Base-by-base conservation (phyloP, 176 grass and related monocot species). In the Ananas comosus region DNA sequence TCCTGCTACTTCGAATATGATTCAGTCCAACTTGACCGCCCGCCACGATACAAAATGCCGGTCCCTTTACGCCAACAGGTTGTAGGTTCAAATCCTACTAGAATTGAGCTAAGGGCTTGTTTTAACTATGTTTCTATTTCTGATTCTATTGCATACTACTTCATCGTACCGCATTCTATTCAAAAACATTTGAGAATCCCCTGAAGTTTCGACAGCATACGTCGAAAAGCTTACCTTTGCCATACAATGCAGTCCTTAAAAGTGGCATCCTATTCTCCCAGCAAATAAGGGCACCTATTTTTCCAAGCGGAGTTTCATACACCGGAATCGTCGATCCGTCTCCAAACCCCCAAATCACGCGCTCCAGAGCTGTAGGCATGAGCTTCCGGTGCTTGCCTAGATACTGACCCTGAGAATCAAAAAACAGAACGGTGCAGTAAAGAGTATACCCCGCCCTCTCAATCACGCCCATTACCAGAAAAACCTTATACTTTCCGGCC, bases 191-290 rank as follows among this genome's bases (percentile, higher is more conserved):
- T 27, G 25, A 27, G 25, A 27, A 27, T 27, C 25, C 25, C 25
- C 25, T 27, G 25, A 27, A 27, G n/a, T n/a, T n/a, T n/a, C n/a
- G n/a, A 5, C 29, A 5, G 33, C 33, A 42, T 4, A n/a, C 1
- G 14, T 59, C 3, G 16, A 74, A 11, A 33, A 21, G 49, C 50
- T 73, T 83, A 90, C 94, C 94, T 99, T 99, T 99, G 64, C 86
- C 89, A 80, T 93, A 93, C 9, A 93, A 57, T 3, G 89, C 89
- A 12, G 89, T 93, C 68, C 94, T 85, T 13, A 99, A 58, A 67
- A 99, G 86, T 68, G 89, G 94, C 89, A 99, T 99, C 66, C 73
- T 90, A 76, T 99, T 99, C 74, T 99, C 94, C 87, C 89, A 93
- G 74, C 89, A 99, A 83, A 99, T 99, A 25, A 99, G 79, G 8